These are phyloP conservation scores for Williopsis jadinii DNA, from an alignment of 1,139 yeast genomes.

Conservation along the genomic window DNA sequence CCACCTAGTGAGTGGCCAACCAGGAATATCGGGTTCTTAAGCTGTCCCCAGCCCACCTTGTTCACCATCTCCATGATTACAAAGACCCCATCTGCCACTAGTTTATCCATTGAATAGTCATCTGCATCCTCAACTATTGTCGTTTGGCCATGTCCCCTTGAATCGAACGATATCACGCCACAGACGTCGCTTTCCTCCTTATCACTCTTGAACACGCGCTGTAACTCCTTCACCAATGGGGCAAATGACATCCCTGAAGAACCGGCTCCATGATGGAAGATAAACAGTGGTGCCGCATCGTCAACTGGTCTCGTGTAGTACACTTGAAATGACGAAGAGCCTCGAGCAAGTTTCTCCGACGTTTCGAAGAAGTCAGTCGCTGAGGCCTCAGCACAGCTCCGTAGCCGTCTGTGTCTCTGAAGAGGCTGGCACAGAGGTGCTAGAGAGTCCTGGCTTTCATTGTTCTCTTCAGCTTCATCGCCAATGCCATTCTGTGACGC, in stretches of 20 bases:
- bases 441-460: not conserved
- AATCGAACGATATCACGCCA: slow-evolving; percentile 69
- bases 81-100: slow-evolving; percentile 50
- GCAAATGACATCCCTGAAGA: slow-evolving; percentile 81
- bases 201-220: slow-evolving; percentile 10
- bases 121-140: slow-evolving; percentile 24
- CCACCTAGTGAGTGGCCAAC: slow-evolving; percentile 96
- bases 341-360: slow-evolving; percentile 24
- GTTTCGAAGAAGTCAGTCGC: slow-evolving; percentile 35
- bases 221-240: slow-evolving; percentile 34
- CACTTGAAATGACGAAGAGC: slow-evolving; percentile 39
- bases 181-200: slow-evolving; percentile 5
- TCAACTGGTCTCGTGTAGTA: slow-evolving; percentile 51
- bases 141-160: slow-evolving; percentile 76
- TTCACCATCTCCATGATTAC: slow-evolving; percentile 36
- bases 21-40: slow-evolving; percentile 35
- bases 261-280: slow-evolving; percentile 94
- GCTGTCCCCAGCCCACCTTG: slow-evolving; percentile 14
- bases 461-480: not conserved
- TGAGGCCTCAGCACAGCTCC: not conserved
- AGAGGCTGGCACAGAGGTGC: not conserved
- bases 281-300: slow-evolving; percentile 44
- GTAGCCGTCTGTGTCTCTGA: not conserved
- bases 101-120: slow-evolving; percentile 43
- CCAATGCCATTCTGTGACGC: not conserved